Evolutionary conservation across 805 yeast species (phyloP).

Genomic region (Millerago galiae): DNA sequence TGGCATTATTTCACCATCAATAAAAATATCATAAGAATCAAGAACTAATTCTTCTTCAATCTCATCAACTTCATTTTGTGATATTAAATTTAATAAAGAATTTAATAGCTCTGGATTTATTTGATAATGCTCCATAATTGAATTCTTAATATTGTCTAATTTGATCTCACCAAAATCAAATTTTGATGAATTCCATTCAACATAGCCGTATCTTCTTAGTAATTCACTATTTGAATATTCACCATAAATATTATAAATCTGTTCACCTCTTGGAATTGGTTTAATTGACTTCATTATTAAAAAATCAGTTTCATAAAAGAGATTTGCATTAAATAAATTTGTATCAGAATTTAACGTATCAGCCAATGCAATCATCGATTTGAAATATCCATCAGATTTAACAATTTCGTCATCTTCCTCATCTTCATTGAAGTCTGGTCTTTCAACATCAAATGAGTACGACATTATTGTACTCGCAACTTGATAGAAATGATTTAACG

Average conservation of each 20-base stretch:
- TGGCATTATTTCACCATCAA: conserved; percentile 49
- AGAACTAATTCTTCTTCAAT: conserved; percentile 36
- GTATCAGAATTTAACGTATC: conserved; percentile 89
- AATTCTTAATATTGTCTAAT: conserved; percentile 33
- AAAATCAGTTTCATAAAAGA: conserved; percentile 41
- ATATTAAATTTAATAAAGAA: conserved; percentile 26
- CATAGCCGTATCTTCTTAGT: conserved; percentile 86
- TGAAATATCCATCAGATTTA: conserved; percentile 38
- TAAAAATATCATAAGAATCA: conserved; percentile 59
- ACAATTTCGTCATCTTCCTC: conserved; percentile 34
- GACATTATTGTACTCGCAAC: conserved; percentile 82
- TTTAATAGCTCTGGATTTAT: conserved; percentile 26
- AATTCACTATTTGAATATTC: conserved; percentile 90
- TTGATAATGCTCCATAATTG: conserved; percentile 25
- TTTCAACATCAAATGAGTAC: conserved; percentile 81
- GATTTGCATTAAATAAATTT: conserved; percentile 63
- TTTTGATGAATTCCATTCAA: conserved; percentile 64
- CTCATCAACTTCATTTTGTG: conserved; percentile 28
- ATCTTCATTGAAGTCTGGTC: conserved; percentile 27
- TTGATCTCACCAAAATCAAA: conserved; percentile 79
- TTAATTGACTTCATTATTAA: conserved; percentile 70
- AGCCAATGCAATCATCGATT: conserved; percentile 91
- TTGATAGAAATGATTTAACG: conserved; percentile 55
- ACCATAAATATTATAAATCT: conserved; percentile 83
- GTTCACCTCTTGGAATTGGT: conserved; percentile 57